Evolutionary conservation across 805 yeast species (phyloP).

Genomic region (Metschnikowia lachancei): DNA sequence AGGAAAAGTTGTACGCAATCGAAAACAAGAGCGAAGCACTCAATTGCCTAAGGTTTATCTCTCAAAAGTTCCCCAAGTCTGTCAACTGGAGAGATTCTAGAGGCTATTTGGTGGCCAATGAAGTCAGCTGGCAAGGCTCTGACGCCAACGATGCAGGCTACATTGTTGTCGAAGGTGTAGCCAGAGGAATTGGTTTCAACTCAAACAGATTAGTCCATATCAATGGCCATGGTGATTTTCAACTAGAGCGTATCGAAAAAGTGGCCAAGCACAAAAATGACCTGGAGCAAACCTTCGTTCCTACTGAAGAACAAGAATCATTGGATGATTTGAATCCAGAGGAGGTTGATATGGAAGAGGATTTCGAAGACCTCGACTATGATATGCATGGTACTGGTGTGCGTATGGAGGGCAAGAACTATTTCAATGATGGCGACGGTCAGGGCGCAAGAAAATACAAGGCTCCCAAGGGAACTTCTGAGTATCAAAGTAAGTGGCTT

Average conservation of each 20-base stretch:
- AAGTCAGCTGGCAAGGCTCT: slow-evolving; percentile 39
- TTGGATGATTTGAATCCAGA: slow-evolving; percentile 60
- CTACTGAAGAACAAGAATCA: slow-evolving; percentile 50
- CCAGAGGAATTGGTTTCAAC: slow-evolving; percentile 82
- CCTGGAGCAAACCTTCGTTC: slow-evolving; percentile 22
- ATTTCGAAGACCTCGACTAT: slow-evolving; percentile 25
- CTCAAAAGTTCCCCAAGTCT: slow-evolving; percentile 84
- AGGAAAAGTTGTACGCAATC: slow-evolving; percentile 71
- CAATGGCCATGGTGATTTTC: slow-evolving; percentile 89
- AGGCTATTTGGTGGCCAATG: slow-evolving; percentile 80
- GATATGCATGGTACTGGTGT: slow-evolving; percentile 35
- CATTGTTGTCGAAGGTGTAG: slow-evolving; percentile 73
- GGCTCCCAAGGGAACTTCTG: slow-evolving; percentile 71
- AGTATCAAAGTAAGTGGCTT: slow-evolving; percentile 74
- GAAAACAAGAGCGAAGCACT: slow-evolving; percentile 67
- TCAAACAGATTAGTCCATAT: slow-evolving; percentile 77
- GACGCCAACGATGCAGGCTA: slow-evolving; percentile 29
- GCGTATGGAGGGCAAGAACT: slow-evolving; percentile 56
- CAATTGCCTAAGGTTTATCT: slow-evolving; percentile 68
- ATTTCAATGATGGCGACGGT: slow-evolving; percentile 35
- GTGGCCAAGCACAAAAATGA: slow-evolving; percentile 27
- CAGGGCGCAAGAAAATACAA: slow-evolving; percentile 30
- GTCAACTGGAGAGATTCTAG: slow-evolving; percentile 92
- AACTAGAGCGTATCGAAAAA: slow-evolving; percentile 64
- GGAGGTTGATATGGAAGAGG: slow-evolving; percentile 46